Evolutionary conservation across 1,139 yeast species (phyloP).

Genomic region (Suhomyces chickasaworum): DNA sequence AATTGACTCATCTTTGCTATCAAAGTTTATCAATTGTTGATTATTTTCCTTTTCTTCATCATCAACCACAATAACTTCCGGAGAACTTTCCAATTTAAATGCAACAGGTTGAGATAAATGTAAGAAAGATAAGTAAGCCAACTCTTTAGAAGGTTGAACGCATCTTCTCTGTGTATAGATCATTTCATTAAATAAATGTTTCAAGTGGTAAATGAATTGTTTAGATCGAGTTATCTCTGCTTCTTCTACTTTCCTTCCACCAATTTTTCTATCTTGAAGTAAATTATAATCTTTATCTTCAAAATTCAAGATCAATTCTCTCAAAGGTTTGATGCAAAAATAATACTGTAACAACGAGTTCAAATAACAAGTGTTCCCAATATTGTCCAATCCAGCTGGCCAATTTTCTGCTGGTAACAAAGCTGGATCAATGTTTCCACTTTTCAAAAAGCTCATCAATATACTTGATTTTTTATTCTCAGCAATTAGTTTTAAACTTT

Average conservation of each 20-base stretch:
- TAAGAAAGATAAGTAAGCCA: conserved; percentile 86
- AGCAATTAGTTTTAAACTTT: conserved; percentile 52
- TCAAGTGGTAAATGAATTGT: conserved; percentile 74
- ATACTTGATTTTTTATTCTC: conserved; percentile 52
- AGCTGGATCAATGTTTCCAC: conserved; percentile 63
- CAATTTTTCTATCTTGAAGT: conserved; percentile 57
- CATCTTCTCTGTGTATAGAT: conserved; percentile 62
- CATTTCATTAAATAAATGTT: conserved; percentile 69
- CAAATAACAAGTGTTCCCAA: conserved; percentile 93
- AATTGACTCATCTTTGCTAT: conserved; percentile 14
- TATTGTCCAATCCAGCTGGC: conserved; percentile 92
- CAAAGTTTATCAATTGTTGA: conserved; percentile 12
- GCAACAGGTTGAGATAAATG: conserved; percentile 70
- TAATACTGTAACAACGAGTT: conserved; percentile 89
- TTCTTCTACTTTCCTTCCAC: conserved; percentile 77
- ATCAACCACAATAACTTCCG: not conserved
- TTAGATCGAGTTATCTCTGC: conserved; percentile 78
- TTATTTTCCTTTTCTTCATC: conserved; percentile 12
- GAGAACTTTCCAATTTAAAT: conserved; percentile 34
- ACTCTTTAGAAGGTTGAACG: conserved; percentile 78
- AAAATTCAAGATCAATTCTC: conserved; percentile 64
- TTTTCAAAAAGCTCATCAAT: conserved; percentile 51
- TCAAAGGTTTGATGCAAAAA: conserved; percentile 79
- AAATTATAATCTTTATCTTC: conserved; percentile 30
- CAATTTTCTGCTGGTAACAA: conserved; percentile 65